Evolutionary conservation across 768 basidiomycete species (phyloP), one percentile per base, ranked within the genome.

Genomic region (Panellus pusillus): DNA sequence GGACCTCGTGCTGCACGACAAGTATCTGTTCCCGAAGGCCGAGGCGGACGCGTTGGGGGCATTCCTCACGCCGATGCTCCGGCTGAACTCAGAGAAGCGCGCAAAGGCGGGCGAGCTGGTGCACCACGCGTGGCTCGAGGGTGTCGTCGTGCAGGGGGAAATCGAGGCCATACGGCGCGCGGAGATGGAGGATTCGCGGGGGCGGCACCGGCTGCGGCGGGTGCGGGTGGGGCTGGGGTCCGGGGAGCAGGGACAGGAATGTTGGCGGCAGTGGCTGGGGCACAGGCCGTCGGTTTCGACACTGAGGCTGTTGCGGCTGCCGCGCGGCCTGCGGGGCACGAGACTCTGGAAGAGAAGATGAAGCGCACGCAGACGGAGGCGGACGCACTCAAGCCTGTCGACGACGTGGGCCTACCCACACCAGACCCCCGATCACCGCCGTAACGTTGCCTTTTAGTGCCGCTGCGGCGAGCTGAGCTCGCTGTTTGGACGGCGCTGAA

Each of bases 41-140:
- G 93, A 95, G 47, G 91, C 96, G 1, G 89, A 91, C 39, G 74
- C 81, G 36, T 86, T 98, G 56, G 80, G 87, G 2, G 79, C 82
- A 1, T 95, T 97, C 79, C 74, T 96, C 13, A 77, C 76, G 12
- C 94, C 94, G 4, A 97, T 98, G 96, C 78, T 99, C 9, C 78
- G 90, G 27, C 81, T 97, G 17, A 84, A 89, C 63, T 90, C 95
- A 0, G 93, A 95, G 57, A 86, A 89, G 61, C 83, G 96, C 24
- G 93, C 94, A 0, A 87, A 86, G 54, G 95, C 96, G 0, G 72
- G 78, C n/a, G 94, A 97, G 56, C 79, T 97, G 61, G 79, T 82
- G 5, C 85, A 89, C 58, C 93, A 98, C 66, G 77, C 79, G 36
- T 98, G 95, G 94, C 75, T 98, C 7, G 88, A 89, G 13, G 88